Conservation (phyloP, 164 flowering plant species). For the Taxillus chinensis region DNA sequence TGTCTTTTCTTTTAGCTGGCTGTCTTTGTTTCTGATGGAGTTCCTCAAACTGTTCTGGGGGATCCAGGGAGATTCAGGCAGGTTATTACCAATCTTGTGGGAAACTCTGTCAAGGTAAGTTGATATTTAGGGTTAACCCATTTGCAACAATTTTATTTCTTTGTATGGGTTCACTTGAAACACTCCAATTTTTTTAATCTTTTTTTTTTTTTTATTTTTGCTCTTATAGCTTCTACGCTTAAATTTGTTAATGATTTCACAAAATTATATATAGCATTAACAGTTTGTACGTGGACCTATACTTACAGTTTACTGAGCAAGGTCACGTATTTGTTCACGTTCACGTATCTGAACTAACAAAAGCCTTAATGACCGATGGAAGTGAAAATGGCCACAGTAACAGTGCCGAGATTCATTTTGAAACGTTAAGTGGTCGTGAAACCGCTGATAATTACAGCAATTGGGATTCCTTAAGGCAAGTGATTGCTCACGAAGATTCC, state of each 20-base stretch:
- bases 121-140: not conserved
- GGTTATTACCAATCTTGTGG: slow-evolving; percentile 83
- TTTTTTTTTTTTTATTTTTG: not conserved
- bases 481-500: slow-evolving; percentile 34
- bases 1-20: slow-evolving; percentile 37
- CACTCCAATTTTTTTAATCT: not conserved
- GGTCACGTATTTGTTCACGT: slow-evolving; percentile 93
- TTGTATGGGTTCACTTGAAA: not conserved
- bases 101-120: slow-evolving; percentile 90
- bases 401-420: slow-evolving; percentile 27
- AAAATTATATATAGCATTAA: no score
- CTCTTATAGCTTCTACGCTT: not conserved
- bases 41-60: slow-evolving; percentile 76
- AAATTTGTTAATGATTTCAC: no score
- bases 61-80: slow-evolving; percentile 95
- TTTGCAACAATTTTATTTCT: not conserved
- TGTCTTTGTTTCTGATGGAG: slow-evolving; percentile 79
- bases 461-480: slow-evolving; percentile 51
- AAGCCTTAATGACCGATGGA: slow-evolving; percentile 24
- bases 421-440: slow-evolving; percentile 74
- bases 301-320: slow-evolving; percentile 71
- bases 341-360: slow-evolving; percentile 50
- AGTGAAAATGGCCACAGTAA: slow-evolving; percentile 33
- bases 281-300: not conserved
- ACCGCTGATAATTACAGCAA: slow-evolving; percentile 62